A percentile compares a stretch with the other conserved stretches of the same genome.
Conservation (phyloP, 441 rosid genomes). For the Isatis lusitanica region DNA sequence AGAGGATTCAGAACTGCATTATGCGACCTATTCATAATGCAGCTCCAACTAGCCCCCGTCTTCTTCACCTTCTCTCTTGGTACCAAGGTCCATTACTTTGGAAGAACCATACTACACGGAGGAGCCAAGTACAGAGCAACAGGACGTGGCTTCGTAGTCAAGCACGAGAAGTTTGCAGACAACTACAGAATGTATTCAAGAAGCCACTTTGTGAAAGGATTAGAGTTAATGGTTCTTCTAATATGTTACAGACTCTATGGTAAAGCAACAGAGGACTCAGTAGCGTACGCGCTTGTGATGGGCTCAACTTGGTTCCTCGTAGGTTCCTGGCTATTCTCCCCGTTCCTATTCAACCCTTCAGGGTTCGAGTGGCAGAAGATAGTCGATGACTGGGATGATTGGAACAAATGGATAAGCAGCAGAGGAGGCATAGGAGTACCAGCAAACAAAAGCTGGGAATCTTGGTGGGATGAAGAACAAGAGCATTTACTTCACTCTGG, state of each 20-base stretch:
- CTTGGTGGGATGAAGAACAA: constrained; percentile 98
- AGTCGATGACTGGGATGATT: constrained; percentile 96
- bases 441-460: constrained; percentile 93
- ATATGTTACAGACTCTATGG: constrained; percentile 75
- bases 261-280: constrained; percentile 41
- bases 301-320: constrained; percentile 90
- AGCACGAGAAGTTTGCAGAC: constrained; percentile 95
- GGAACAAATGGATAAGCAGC: constrained; percentile 91
- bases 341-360: constrained; percentile 86
- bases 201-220: constrained; percentile 88
- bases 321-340: constrained; percentile 78
- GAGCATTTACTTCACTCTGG: constrained; percentile 85
- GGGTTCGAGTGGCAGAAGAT: constrained; percentile 97
- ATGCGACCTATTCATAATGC: constrained; percentile 83
- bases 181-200: constrained; percentile 93
- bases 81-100: constrained; percentile 83
- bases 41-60: constrained; percentile 87
- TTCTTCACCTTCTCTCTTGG: constrained; percentile 99
- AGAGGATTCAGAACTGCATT: constrained; percentile 91
- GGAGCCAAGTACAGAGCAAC: constrained; percentile 97
- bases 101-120: constrained; percentile 88
- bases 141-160: constrained; percentile 95
- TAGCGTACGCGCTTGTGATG: constrained; percentile 53
- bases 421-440: constrained; percentile 94
- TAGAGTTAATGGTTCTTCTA: constrained; percentile 74